Conservation (phyloP, 2,329 filamentous ascomycete species). For the Malbranchea zuffiana region DNA sequence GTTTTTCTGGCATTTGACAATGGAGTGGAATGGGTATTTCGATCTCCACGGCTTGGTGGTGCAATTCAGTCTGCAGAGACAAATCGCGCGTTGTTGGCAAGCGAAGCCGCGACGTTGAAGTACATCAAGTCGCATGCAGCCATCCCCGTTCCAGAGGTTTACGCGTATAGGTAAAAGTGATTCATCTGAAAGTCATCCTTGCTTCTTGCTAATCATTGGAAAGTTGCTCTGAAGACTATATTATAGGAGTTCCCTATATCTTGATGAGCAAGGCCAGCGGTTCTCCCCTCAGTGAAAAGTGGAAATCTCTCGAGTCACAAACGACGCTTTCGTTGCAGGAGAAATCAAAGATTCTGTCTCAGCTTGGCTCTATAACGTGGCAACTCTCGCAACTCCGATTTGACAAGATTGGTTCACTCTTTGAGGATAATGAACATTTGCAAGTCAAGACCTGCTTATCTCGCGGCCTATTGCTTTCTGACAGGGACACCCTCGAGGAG, state of each 20-base stretch:
- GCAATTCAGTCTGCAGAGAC: conserved; percentile 16
- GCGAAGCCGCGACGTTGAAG: conserved; percentile 24
- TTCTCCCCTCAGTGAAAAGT: conserved; percentile 18
- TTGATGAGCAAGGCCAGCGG: conserved; percentile 26
- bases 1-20: conserved; percentile 25
- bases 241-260: conserved; percentile 25
- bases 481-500: conserved; percentile 13
- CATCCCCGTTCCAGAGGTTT: conserved; percentile 26
- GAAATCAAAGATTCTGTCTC: conserved; percentile 20
- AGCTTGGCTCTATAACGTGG: conserved; percentile 19
- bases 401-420: conserved; percentile 21
- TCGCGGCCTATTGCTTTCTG: conserved; percentile 16
- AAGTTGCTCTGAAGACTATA: conserved; percentile 17
- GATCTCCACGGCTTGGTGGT: conserved; percentile 18
- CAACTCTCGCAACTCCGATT: conserved; percentile 22
- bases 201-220: conserved; percentile 11
- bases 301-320: conserved; percentile 14
- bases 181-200: not conserved
- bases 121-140: conserved; percentile 22
- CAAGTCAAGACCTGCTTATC: conserved; percentile 17
- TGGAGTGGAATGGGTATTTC: conserved; percentile 23
- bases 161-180: conserved; percentile 18
- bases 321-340: conserved; percentile 11
- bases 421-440: conserved; percentile 17
- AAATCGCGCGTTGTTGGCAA: conserved; percentile 20